Base-by-base conservation (phyloP, 1,284 basidiomycete genomes). In the Rhodofomes roseus region DNA sequence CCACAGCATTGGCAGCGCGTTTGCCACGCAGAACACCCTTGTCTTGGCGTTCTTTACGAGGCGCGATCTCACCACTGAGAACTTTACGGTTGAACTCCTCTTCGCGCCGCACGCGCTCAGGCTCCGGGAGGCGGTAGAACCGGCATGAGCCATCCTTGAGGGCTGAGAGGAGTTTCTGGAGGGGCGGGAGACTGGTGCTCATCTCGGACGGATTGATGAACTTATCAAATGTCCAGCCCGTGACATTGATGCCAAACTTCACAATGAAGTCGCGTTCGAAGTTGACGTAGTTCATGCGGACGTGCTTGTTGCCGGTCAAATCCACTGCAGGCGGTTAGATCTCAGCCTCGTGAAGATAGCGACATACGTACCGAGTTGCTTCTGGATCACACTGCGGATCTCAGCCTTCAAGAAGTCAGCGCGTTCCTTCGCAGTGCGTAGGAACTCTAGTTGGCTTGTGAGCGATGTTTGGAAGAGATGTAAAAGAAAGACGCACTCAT, bases 281-380 rank as follows among this genome's bases (percentile, higher is more conserved):
- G 18, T 54, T 54, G 20, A 36, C 29, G 44, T 59, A 62, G 11
- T 57, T 52, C 61, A 62, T 62, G 1, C 43, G 18, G 1, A 43
- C 55, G 1, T 50, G 41, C 16, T 22, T n/a, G 22, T 62, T 62
- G 29, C 50, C 50, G 1, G 58, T 62, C 34, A 59, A 57, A 1
- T 29, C 31, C 27, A 52, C 61, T 62, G 29, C 4, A n/a, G n/a
- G 31, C 31, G 5, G 4, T 4, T 34, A 11, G 11, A 34, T 11
- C 11, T 9, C 4, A 5, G 39, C 39, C 20, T 14, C 16, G 12
- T 8, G 20, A 6, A 8, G n/a, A 25, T 25, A 20, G n/a, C n/a
- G n/a, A n/a, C n/a, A n/a, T n/a, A 34, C 31, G 11, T 34, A 34
- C 31, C 31, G 4, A 34, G 31, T 11, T 34, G 31, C 31, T 34